Evolutionary conservation across 2,329 filamentous ascomycete species (phyloP).

Genomic region (Trichoderma breve): DNA sequence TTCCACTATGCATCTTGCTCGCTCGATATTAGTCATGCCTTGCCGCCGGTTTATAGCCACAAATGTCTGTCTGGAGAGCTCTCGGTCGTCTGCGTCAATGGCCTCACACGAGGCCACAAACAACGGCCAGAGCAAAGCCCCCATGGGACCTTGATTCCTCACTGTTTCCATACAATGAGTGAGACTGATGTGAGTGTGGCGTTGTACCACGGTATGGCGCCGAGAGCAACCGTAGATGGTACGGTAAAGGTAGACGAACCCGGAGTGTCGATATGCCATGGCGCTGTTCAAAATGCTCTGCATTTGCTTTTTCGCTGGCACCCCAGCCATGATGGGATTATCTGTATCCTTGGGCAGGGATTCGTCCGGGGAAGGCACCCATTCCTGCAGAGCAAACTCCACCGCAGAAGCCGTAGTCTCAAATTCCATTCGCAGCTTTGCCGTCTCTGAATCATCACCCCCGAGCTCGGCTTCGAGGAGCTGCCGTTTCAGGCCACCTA

Average conservation of each 20-base stretch:
- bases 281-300: constrained; percentile 58
- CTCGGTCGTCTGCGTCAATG: constrained; percentile 46
- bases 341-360: constrained; percentile 26
- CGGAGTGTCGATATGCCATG: constrained; percentile 59
- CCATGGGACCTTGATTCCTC: constrained; percentile 57
- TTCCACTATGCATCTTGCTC: constrained; percentile 59
- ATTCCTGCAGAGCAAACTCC: constrained; percentile 53
- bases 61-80: constrained; percentile 52
- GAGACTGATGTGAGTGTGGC: constrained; percentile 50
- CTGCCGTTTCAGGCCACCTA: constrained; percentile 52
- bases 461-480: constrained; percentile 45
- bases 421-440: constrained; percentile 50
- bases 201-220: constrained; percentile 51
- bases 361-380: constrained; percentile 50
- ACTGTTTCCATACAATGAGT: constrained; percentile 56
- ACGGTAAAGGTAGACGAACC: constrained; percentile 57
- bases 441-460: constrained; percentile 44
- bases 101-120: constrained; percentile 65
- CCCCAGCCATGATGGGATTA: constrained; percentile 26
- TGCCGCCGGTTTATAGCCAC: constrained; percentile 54
- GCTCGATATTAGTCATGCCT: constrained; percentile 64
- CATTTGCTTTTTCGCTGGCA: constrained; percentile 33
- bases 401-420: constrained; percentile 53
- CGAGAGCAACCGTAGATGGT: constrained; percentile 50
- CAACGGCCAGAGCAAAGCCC: constrained; percentile 62